These are phyloP conservation scores for Syzygium jambos DNA, from an alignment of 345 rosid species.

Conservation along the genomic window DNA sequence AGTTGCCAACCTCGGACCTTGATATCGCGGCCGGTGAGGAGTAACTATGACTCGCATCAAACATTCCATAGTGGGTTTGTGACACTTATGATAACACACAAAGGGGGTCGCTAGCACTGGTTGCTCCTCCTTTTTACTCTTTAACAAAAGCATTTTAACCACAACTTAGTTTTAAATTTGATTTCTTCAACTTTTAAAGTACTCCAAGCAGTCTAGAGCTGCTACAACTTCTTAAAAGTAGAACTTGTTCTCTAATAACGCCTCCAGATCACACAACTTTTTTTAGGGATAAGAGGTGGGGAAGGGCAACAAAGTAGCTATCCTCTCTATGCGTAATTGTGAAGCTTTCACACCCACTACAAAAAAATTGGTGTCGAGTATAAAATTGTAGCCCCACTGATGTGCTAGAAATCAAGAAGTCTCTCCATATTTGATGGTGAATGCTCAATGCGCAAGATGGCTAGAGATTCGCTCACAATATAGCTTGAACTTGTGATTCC, in stretches of 20 bases:
- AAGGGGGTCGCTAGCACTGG: not conserved
- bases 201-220: not conserved
- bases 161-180: not conserved
- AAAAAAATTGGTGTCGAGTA: not conserved
- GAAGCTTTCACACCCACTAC: not conserved
- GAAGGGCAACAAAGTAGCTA: not conserved
- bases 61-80: not conserved
- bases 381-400: not conserved
- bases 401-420: not conserved
- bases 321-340: not conserved
- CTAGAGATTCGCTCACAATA: not conserved
- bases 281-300: not conserved
- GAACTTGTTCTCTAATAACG: not conserved
- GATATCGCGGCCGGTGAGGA: rapidly evolving
- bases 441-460: not conserved
- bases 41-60: not conserved
- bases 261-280: not conserved
- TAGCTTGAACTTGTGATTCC: not conserved
- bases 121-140: not conserved
- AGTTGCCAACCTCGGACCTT: not conserved
- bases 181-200: not conserved
- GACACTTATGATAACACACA: not conserved
- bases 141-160: not conserved
- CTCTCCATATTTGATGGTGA: not conserved
- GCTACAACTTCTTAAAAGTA: not conserved